Evolutionary conservation across 2,329 filamentous ascomycete species (phyloP), one percentile per base, ranked within the genome.

Genomic region (Gliomastix tumulicola): DNA sequence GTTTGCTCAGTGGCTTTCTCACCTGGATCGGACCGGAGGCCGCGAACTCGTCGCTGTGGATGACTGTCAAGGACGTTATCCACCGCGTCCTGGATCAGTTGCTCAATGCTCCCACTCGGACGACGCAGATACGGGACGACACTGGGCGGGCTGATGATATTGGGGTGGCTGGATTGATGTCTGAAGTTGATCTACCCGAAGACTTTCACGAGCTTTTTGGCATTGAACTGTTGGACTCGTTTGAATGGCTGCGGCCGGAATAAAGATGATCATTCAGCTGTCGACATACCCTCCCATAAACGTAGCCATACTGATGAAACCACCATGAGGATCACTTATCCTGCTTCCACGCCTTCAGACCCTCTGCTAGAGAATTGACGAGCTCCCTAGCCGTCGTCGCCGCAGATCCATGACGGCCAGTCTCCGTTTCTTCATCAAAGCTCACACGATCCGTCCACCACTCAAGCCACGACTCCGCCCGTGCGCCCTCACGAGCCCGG

Each of bases 391-490:
- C 60, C 42, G 50, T 45, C 12, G 32, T 30, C 12, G 46, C 54
- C 13, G 45, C 40, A 15, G 34, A 42, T 2, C 60, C 60, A 5
- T 34, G 35, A 23, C 63, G 46, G 4, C 45, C 58, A 6, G 39
- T 44, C 2, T 30, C 41, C 7, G 64, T 64, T 44, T 81, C 71
- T 46, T 82, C 76, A 1, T 60, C 54, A 53, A 76, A 84, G 44
- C 77, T 80, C 5, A 82, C 66, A 38, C 74, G 61, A 3, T 53
- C 61, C 4, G 59, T 71, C 52, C 68, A 71, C 81, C 82, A 87
- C 17, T 77, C 65, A 30, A 86, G 47, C 75, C 76, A 82, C 1
- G 50, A 53, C 48, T 76, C 70, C 4, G 71, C 76, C 42, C 72
- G 64, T 1, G 69, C 68, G 1, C 77, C 77, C 30, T 69, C 65